phyloP scores from a whole-genome alignment of 257 asterid species.

The Nicotiana obtusifolia region DNA sequence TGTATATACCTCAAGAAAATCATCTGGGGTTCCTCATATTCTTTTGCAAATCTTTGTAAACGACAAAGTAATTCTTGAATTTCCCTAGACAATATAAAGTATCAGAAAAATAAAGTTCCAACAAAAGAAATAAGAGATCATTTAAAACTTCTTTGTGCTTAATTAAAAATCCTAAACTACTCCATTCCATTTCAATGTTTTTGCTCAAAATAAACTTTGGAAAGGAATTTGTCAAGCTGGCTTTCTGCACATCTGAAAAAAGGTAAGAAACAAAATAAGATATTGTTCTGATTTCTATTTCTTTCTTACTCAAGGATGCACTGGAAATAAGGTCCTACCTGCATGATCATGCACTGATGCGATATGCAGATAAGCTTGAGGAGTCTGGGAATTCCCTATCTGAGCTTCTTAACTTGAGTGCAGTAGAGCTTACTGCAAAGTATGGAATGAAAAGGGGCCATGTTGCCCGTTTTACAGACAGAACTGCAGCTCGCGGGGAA shows the following conservation, averaged over 20 bases:
- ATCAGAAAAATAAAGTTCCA: neutral
- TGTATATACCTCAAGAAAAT: neutral
- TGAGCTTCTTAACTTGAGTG: conserved; percentile 46
- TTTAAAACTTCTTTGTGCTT: neutral
- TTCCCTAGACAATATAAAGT: neutral
- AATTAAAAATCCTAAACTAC: neutral
- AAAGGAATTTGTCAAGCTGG: neutral
- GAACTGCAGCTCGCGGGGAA: conserved; percentile 29
- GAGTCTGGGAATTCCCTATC: conserved; percentile 45
- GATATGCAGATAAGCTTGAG: conserved; percentile 58
- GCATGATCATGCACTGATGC: conserved; percentile 66
- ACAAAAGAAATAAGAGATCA: neutral
- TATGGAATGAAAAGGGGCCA: conserved; percentile 75
- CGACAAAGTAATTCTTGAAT: neutral
- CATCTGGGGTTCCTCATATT: neutral
- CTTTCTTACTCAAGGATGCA: conserved; percentile 47
- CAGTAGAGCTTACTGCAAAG: conserved; percentile 40
- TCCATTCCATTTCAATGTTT: neutral
- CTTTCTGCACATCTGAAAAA: neutral
- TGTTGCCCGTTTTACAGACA: conserved; percentile 60
- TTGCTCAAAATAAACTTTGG: neutral
- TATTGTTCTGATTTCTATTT: neutral
- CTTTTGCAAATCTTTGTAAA: neutral
- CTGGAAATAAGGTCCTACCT: conserved; percentile 72
- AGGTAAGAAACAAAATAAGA: neutral